These are phyloP conservation scores for Pseudocercospora macadamiae DNA, from an alignment of 2,329 filamentous ascomycete genomes.

Conservation along the genomic window DNA sequence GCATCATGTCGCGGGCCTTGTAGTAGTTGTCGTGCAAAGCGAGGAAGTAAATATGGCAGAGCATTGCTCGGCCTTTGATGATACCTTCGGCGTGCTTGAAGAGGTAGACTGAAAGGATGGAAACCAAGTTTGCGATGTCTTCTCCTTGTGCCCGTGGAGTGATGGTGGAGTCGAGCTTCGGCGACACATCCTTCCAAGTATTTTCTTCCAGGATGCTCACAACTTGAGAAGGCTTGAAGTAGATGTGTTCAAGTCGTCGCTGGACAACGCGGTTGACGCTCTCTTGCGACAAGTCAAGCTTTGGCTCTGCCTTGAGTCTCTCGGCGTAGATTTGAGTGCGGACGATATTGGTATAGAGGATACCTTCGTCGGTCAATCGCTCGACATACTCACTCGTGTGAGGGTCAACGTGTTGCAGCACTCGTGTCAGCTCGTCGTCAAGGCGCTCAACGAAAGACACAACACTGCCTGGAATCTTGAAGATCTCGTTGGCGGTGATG, in stretches of 20 bases:
- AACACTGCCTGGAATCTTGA: slow-evolving; percentile 90
- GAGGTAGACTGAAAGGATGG: slow-evolving; percentile 89
- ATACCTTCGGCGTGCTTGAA: slow-evolving; percentile 95
- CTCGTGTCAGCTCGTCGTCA: slow-evolving; percentile 95
- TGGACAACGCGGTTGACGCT: slow-evolving; percentile 90
- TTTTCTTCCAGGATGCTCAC: slow-evolving; percentile 93
- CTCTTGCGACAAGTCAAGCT: slow-evolving; percentile 78
- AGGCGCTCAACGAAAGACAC: slow-evolving; percentile 93
- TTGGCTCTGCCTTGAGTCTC: slow-evolving; percentile 68
- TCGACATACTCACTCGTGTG: slow-evolving; percentile 99
- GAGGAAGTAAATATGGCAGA: slow-evolving; percentile 98
- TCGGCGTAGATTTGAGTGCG: slow-evolving; percentile 88
- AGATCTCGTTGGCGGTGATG: slow-evolving; percentile 72
- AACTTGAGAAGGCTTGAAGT: slow-evolving; percentile 97
- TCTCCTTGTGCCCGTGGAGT: slow-evolving; percentile 70
- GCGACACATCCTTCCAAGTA: slow-evolving; percentile 80
- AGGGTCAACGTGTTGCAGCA: slow-evolving; percentile 95
- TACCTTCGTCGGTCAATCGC: slow-evolving; percentile 84
- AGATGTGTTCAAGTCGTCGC: slow-evolving; percentile 92
- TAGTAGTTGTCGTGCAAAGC: slow-evolving; percentile 98
- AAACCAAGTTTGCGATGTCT: slow-evolving; percentile 76
- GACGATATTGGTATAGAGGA: slow-evolving; percentile 90
- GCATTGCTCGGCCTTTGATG: slow-evolving; percentile 92
- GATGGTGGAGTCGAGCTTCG: slow-evolving; percentile 72
- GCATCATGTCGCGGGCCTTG: slow-evolving; percentile 96